phyloP scores from a whole-genome alignment of 2,329 filamentous ascomycete species.

The Xylariaceae sp. region DNA sequence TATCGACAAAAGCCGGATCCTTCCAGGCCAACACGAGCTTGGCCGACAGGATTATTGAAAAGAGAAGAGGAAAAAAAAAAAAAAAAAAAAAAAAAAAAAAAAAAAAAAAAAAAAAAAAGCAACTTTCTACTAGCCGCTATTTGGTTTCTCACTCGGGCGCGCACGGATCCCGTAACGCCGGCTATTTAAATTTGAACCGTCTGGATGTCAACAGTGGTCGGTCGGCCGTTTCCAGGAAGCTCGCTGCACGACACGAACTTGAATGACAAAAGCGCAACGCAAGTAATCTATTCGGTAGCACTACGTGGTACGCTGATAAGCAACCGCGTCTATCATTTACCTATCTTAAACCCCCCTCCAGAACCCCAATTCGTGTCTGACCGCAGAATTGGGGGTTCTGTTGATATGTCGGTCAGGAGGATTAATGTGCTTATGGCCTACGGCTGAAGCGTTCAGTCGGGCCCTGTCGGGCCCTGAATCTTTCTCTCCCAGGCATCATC shows the following conservation, averaged over 20 bases:
- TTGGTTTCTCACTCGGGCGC: neutral
- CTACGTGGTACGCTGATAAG: neutral
- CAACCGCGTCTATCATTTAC: slow-evolving; percentile 15
- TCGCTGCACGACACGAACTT: neutral
- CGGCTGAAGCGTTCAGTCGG: neutral
- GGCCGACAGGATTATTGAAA: neutral
- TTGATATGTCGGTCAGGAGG: neutral
- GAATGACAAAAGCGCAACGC: neutral
- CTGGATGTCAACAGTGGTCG: neutral
- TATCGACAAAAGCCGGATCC: neutral
- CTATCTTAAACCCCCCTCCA: slow-evolving; percentile 19
- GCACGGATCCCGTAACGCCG: neutral
- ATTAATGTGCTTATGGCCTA: neutral
- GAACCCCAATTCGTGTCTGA: slow-evolving; percentile 9
- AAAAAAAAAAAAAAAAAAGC: too few relatives aligned
- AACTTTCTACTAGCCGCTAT: neutral
- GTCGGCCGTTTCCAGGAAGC: neutral
- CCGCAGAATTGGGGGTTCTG: slow-evolving; percentile 3
- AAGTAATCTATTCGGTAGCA: neutral
- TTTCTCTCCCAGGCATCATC: neutral
- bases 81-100: too few relatives aligned
- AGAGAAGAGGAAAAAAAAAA: neutral
- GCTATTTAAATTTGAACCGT: neutral
- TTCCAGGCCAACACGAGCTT: neutral
- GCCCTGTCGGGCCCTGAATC: neutral